Conservation (phyloP, 2,329 filamentous ascomycete species). For the Paraphoma chrysanthemicola region DNA sequence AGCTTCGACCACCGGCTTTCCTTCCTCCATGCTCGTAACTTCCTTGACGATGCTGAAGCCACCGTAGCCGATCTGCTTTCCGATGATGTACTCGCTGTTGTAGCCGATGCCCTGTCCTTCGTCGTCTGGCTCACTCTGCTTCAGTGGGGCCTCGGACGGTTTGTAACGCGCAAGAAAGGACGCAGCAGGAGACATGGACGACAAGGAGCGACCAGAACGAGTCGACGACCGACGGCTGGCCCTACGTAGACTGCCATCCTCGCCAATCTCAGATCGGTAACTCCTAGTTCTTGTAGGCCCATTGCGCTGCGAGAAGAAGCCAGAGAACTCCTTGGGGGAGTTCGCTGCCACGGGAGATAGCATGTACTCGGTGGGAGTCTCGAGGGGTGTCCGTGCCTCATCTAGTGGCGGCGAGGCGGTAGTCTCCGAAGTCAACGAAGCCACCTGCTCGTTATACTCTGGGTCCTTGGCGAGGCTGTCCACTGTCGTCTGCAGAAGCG, state of each 20-base stretch:
- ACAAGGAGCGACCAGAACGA: constrained; percentile 55
- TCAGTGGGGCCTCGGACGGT: constrained; percentile 43
- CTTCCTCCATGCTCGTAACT: constrained; percentile 66
- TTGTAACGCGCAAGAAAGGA: constrained; percentile 64
- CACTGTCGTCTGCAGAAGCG: constrained; percentile 45
- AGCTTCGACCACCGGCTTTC: constrained; percentile 62
- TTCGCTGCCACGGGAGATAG: constrained; percentile 43
- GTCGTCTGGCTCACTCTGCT: constrained; percentile 64
- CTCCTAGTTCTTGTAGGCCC: constrained; percentile 40
- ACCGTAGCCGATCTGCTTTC: constrained; percentile 69
- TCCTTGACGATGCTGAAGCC: constrained; percentile 73
- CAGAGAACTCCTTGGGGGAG: constrained; percentile 47
- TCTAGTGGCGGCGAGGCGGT: constrained; percentile 48
- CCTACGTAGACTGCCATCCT: constrained; percentile 44
- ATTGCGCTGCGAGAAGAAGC: constrained; percentile 32
- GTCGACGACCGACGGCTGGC: constrained; percentile 51
- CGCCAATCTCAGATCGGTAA: constrained; percentile 40
- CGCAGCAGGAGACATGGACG: constrained; percentile 64
- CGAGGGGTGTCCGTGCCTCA: constrained; percentile 48
- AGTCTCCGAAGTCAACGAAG: constrained; percentile 52
- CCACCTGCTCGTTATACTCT: constrained; percentile 45
- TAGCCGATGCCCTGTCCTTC: constrained; percentile 71
- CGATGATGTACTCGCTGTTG: constrained; percentile 68
- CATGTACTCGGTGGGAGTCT: constrained; percentile 40
- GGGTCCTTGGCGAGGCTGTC: constrained; percentile 36